A percentile compares a stretch with the other conserved stretches of the same genome.
phyloP scores from a whole-genome alignment of 768 basidiomycete genomes.

The Pholiota microspora region DNA sequence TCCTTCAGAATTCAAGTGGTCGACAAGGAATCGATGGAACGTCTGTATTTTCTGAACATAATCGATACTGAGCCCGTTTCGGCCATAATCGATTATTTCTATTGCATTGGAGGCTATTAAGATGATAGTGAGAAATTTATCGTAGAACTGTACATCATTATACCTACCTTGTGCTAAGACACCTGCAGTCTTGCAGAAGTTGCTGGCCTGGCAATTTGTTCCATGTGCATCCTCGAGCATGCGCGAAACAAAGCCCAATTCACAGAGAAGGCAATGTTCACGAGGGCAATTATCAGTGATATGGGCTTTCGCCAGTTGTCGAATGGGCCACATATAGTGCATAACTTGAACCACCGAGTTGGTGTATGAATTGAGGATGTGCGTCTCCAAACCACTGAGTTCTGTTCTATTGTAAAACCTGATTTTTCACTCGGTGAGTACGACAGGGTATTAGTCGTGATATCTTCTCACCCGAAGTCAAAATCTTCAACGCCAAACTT shows the following conservation, averaged over 20 bases:
- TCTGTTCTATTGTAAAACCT: slow-evolving; percentile 94
- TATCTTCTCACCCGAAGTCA: slow-evolving; percentile 80
- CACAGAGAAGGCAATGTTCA: slow-evolving; percentile 93
- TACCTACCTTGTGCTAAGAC: slow-evolving; percentile 77
- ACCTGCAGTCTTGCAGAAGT: slow-evolving; percentile 93
- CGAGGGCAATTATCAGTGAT: slow-evolving; percentile 84
- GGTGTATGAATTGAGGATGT: slow-evolving; percentile 96
- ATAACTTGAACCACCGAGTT: slow-evolving; percentile 89
- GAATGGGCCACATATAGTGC: slow-evolving; percentile 78
- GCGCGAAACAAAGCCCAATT: slow-evolving; percentile 88
- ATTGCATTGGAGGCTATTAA: slow-evolving; percentile 67
- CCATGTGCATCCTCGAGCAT: slow-evolving; percentile 97
- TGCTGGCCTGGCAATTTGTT: slow-evolving; percentile 93
- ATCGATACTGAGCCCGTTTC: slow-evolving; percentile 68
- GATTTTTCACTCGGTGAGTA: not conserved
- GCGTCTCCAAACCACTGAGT: slow-evolving; percentile 92
- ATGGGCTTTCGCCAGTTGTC: slow-evolving; percentile 85
- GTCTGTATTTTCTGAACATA: slow-evolving; percentile 90
- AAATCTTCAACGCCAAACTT: slow-evolving; percentile 99
- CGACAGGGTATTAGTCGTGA: not conserved
- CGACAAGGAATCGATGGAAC: slow-evolving; percentile 92
- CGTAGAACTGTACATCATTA: not conserved
- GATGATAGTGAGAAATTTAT: not conserved
- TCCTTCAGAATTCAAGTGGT: slow-evolving; percentile 77
- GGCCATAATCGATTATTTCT: slow-evolving; percentile 86